Conservation (phyloP, 805 yeast species). For the Sugiyamaella chiloensis region DNA sequence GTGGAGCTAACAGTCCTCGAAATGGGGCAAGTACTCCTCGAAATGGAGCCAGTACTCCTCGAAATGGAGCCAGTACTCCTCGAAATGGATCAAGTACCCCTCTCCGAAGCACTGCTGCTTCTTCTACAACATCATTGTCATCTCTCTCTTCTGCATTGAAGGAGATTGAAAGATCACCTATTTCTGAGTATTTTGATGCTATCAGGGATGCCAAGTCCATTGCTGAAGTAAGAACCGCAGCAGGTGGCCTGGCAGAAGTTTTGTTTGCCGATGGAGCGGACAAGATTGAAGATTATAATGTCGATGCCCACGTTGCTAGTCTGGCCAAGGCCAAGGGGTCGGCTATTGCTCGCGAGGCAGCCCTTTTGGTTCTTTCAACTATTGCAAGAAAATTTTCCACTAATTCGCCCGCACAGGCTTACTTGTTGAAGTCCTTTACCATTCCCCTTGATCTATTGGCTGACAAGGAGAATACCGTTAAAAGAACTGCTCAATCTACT, state of each 20-base stretch:
- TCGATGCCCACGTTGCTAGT: conserved; percentile 60
- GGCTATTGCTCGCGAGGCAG: conserved; percentile 71
- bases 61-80: background rate
- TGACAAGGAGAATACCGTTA: conserved; percentile 85
- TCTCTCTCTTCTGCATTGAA: conserved; percentile 71
- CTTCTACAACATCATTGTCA: conserved; percentile 71
- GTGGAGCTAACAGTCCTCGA: background rate
- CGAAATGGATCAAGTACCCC: conserved; percentile 27
- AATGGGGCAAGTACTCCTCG: conserved; percentile 29
- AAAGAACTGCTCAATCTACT: conserved; percentile 81
- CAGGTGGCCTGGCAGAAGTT: conserved; percentile 50
- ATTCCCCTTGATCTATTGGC: conserved; percentile 67
- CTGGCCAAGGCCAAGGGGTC: conserved; percentile 73
- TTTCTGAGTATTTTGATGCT: conserved; percentile 53
- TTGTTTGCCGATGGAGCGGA: conserved; percentile 46
- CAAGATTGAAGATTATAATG: conserved; percentile 59
- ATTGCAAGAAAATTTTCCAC: conserved; percentile 64
- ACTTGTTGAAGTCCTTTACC: conserved; percentile 60
- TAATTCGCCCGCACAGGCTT: conserved; percentile 70
- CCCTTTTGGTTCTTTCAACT: conserved; percentile 56
- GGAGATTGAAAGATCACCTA: conserved; percentile 62
- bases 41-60: too few relatives aligned
- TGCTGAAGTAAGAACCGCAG: conserved; percentile 54
- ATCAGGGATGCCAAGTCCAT: conserved; percentile 51
- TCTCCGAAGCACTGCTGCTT: conserved; percentile 25